phyloP scores from a whole-genome alignment of 345 rosid species.

The Syzygium jambos region DNA sequence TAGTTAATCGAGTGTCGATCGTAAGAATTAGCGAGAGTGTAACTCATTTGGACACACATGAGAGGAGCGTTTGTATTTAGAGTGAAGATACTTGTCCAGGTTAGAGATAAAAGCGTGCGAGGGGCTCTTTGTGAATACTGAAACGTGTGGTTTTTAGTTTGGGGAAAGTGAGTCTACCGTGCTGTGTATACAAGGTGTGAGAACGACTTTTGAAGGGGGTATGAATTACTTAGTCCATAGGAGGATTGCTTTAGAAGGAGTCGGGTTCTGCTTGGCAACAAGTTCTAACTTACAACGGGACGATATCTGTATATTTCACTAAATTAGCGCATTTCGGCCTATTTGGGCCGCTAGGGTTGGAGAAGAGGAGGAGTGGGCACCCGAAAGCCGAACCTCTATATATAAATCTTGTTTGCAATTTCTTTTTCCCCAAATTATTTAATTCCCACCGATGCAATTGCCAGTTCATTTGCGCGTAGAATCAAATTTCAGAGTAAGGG shows the following conservation, averaged over 20 bases:
- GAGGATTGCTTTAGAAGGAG: not conserved
- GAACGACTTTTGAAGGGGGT: not conserved
- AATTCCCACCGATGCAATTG: not conserved
- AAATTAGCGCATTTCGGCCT: not conserved
- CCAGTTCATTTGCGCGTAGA: not conserved
- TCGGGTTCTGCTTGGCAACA: not conserved
- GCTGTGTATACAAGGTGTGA: not conserved
- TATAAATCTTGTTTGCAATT: not conserved
- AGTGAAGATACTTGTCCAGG: not conserved
- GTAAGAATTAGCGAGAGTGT: not conserved
- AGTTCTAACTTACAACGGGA: not conserved
- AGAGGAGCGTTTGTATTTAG: not conserved
- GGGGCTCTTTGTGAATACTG: not conserved
- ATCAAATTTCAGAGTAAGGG: not conserved
- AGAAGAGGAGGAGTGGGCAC: not conserved
- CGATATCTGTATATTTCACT: not conserved
- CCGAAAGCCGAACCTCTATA: not conserved
- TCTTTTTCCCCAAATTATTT: not conserved
- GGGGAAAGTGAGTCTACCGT: not conserved
- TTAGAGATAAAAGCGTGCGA: not conserved
- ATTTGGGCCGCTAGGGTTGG: not conserved
- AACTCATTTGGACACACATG: not conserved
- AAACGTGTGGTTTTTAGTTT: not conserved
- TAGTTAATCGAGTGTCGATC: not conserved
- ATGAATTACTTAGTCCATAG: not conserved